Percentiles rank a stretch among this genome's conserved stretches.
Evolutionary conservation across 2,329 filamentous ascomycete genomes (phyloP).

Genomic region (Periglandula ipomoeae): DNA sequence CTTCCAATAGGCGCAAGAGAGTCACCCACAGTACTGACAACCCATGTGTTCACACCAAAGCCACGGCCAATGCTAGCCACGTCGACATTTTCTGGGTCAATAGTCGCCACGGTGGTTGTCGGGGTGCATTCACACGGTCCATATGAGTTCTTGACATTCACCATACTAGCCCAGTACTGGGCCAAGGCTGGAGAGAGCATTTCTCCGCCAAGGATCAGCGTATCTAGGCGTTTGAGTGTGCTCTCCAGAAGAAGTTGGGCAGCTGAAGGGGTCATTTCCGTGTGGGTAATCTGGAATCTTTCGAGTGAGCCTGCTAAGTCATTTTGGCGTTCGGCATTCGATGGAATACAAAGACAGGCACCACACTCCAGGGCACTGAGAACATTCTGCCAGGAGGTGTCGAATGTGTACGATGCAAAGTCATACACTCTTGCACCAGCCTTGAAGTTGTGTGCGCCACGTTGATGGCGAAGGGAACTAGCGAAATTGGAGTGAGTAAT

Average conservation of each 20-base stretch:
- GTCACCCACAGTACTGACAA: constrained; percentile 13
- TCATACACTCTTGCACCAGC: constrained; percentile 6
- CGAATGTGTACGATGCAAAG: constrained; percentile 10
- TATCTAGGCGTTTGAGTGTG: neutral
- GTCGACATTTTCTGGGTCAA: neutral
- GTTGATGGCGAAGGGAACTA: constrained; percentile 4
- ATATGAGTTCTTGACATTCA: constrained; percentile 4
- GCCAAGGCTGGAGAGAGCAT: neutral
- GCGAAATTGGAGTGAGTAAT: constrained; percentile 9
- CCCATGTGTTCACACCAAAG: constrained; percentile 11
- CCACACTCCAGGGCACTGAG: constrained; percentile 6
- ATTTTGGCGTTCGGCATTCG: neutral
- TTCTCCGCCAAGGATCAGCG: constrained; percentile 4
- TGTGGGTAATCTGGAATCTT: neutral
- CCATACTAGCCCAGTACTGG: neutral
- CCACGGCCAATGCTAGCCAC: constrained; percentile 1
- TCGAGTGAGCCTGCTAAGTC: constrained; percentile 3
- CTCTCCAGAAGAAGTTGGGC: neutral
- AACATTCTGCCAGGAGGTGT: constrained; percentile 4
- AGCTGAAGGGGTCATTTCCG: constrained; percentile 4
- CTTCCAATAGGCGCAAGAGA: constrained; percentile 11
- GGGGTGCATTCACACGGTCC: constrained; percentile 7
- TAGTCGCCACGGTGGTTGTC: neutral
- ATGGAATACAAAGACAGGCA: constrained; percentile 8
- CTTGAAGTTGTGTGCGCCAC: neutral